phyloP scores from a whole-genome alignment of 163 green algal species.

The Chlamydomonas reinhardtii region DNA sequence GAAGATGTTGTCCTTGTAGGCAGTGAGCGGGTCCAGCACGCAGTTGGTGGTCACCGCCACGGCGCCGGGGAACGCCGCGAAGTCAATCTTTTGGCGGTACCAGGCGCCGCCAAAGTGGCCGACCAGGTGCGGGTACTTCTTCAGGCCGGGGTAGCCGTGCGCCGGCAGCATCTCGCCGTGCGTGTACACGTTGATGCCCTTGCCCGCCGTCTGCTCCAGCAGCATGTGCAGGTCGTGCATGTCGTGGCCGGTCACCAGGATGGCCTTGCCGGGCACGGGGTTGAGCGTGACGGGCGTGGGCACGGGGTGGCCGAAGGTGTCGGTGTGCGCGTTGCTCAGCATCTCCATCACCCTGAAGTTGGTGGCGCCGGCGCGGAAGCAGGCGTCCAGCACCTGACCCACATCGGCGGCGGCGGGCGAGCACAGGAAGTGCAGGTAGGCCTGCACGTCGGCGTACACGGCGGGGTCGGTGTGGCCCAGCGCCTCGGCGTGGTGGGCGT shows the following conservation, averaged over 20 bases:
- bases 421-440: not conserved
- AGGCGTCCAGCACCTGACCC: conserved; percentile 47
- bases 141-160: conserved; percentile 83
- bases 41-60: conserved; percentile 71
- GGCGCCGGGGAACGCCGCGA: conserved; percentile 56
- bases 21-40: conserved; percentile 71
- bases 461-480: conserved; percentile 62
- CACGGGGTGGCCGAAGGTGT: conserved; percentile 69
- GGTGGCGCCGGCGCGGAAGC: conserved; percentile 51
- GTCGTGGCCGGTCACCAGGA: conserved; percentile 80
- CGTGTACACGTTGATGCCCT: conserved; percentile 86
- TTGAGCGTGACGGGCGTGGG: conserved; percentile 73
- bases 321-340: conserved; percentile 72
- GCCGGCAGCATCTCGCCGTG: conserved; percentile 89
- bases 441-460: conserved; percentile 68
- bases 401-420: conserved; percentile 53
- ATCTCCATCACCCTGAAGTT: conserved; percentile 78
- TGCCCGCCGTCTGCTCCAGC: conserved; percentile 70
- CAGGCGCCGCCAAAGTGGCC: conserved; percentile 81
- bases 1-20: conserved; percentile 77
- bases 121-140: conserved; percentile 78
- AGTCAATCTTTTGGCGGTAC: conserved; percentile 77
- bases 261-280: conserved; percentile 62
- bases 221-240: conserved; percentile 67
- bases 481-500: conserved; percentile 79